Percentiles rank a stretch among this genome's conserved stretches.
phyloP scores from a whole-genome alignment of 2,329 filamentous ascomycete species.

The Penicillium polonicum region DNA sequence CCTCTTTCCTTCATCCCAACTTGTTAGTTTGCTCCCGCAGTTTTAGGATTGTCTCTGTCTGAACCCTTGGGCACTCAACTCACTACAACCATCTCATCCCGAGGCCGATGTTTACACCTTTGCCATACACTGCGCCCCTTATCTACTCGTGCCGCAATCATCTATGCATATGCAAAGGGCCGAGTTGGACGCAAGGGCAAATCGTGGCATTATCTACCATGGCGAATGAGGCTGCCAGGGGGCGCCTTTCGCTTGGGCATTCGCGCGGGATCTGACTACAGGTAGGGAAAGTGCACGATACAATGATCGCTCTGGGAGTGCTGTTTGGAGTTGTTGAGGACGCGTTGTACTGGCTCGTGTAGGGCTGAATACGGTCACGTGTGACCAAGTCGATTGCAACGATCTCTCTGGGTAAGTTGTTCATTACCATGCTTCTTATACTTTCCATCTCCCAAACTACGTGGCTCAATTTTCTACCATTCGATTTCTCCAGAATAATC shows the following conservation, averaged over 20 bases:
- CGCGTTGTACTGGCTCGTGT: neutral
- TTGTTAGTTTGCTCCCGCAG: neutral
- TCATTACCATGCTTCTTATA: neutral
- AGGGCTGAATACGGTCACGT: slow-evolving; percentile 1
- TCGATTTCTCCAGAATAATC: neutral
- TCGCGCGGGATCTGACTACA: neutral
- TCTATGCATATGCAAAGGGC: too few relatives aligned
- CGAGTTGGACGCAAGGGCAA: neutral
- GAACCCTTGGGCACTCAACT: too few relatives aligned
- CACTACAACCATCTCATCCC: neutral
- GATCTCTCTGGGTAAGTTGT: too few relatives aligned
- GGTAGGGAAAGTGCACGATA: neutral
- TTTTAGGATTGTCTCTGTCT: too few relatives aligned
- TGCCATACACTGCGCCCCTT: too few relatives aligned
- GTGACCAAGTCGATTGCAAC: neutral
- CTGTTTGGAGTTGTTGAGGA: neutral
- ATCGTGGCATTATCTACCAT: too few relatives aligned
- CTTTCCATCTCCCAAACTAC: neutral
- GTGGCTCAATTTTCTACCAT: neutral
- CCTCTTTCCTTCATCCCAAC: neutral
- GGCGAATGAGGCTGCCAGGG: neutral
- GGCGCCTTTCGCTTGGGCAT: neutral
- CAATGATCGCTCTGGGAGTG: neutral
- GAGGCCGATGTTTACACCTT: too few relatives aligned
- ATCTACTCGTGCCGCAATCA: too few relatives aligned